Conservation (phyloP, 2,329 filamentous ascomycete genomes). For the Tothia fuscella region DNA sequence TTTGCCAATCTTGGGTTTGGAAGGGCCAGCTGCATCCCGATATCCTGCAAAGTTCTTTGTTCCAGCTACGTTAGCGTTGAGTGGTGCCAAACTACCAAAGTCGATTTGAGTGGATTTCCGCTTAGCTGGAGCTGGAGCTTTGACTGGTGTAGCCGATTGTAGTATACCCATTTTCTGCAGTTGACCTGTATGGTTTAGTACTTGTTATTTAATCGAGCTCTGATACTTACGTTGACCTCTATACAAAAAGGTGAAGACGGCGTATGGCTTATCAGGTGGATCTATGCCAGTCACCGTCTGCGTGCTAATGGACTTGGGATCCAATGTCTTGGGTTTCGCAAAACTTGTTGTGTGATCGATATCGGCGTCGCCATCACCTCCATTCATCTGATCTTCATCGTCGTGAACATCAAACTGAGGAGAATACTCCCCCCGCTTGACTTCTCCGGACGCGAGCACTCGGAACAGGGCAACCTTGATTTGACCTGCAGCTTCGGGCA, state of each 20-base stretch:
- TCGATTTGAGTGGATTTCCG: conserved; percentile 73
- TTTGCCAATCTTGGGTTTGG: conserved; percentile 33
- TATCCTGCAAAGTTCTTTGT: conserved; percentile 86
- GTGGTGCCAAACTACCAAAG: conserved; percentile 70
- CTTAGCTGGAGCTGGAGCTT: conserved; percentile 53
- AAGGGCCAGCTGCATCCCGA: conserved; percentile 50
- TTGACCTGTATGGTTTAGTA: too few species aligned
- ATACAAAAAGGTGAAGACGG: conserved; percentile 96
- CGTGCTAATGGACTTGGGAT: conserved; percentile 95
- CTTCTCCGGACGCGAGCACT: conserved; percentile 88
- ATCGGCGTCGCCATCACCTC: conserved; percentile 58
- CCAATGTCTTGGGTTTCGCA: conserved; percentile 87
- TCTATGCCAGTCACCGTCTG: conserved; percentile 99
- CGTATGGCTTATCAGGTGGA: conserved; percentile 89
- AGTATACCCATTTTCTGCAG: conserved; percentile 92
- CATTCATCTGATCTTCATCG: conserved; percentile 57
- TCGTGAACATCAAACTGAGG: conserved; percentile 96
- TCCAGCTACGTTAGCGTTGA: conserved; percentile 56
- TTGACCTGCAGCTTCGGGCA: conserved; percentile 86
- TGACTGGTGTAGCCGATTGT: conserved; percentile 51
- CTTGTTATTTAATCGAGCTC: too few species aligned
- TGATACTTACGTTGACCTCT: conserved; percentile 85
- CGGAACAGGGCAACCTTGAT: conserved; percentile 97
- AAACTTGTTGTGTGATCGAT: conserved; percentile 97
- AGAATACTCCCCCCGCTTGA: conserved; percentile 95